Evolutionary conservation across 495 filamentous ascomycete genomes (phyloP).

Genomic region (Aspergillus ostianus): DNA sequence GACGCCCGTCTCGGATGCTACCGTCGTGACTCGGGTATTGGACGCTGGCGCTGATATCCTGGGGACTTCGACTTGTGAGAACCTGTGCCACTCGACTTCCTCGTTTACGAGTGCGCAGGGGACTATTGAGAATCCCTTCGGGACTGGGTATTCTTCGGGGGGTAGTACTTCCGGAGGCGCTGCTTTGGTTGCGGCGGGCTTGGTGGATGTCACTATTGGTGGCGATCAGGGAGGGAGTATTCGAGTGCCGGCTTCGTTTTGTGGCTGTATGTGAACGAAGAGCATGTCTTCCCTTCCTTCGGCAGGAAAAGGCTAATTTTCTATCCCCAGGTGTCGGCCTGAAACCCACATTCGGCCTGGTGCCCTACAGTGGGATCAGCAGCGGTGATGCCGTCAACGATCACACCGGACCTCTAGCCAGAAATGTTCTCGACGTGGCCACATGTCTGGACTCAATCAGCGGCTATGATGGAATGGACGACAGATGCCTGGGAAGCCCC

Average conservation of each 20-base stretch:
- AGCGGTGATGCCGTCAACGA: slow-evolving; percentile 47
- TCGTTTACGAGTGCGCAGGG: slow-evolving; percentile 49
- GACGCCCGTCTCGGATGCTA: slow-evolving; percentile 44
- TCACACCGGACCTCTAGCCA: slow-evolving; percentile 49
- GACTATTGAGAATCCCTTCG: slow-evolving; percentile 49
- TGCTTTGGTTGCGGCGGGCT: slow-evolving; percentile 48
- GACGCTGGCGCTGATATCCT: slow-evolving; percentile 43
- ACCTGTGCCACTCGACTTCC: slow-evolving; percentile 43
- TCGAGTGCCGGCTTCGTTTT: slow-evolving; percentile 51
- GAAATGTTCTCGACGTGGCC: slow-evolving; percentile 49
- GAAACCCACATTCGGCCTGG: slow-evolving; percentile 52
- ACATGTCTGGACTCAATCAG: slow-evolving; percentile 50
- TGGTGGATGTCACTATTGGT: slow-evolving; percentile 56
- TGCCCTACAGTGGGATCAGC: slow-evolving; percentile 50
- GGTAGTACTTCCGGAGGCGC: slow-evolving; percentile 59
- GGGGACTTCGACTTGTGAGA: slow-evolving; percentile 49
- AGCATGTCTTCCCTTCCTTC: neutral
- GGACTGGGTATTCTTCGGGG: slow-evolving; percentile 49
- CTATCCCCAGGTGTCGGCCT: slow-evolving; percentile 34
- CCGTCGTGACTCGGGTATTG: slow-evolving; percentile 46
- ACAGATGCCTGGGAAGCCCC: slow-evolving; percentile 45
- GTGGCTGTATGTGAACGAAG: slow-evolving; percentile 32
- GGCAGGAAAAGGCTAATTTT: slow-evolving; percentile 7
- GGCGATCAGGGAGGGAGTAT: slow-evolving; percentile 63
- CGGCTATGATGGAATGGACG: slow-evolving; percentile 58